A percentile compares a stretch with the other conserved stretches of the same genome.
phyloP scores from a whole-genome alignment of 257 asterid genomes.

The Plantago ovata region DNA sequence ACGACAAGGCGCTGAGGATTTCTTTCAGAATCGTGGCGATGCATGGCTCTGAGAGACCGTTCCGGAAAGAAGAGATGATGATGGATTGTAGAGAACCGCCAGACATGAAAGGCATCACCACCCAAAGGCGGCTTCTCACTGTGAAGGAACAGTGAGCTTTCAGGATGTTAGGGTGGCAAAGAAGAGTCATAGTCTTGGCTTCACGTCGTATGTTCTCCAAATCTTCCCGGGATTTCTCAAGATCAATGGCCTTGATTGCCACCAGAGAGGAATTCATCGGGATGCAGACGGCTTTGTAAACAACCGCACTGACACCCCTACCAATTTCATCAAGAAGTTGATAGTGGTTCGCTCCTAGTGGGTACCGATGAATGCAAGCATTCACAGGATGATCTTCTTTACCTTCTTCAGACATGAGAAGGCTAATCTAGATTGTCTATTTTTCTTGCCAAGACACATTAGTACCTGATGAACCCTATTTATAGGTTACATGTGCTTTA shows the following conservation, averaged over 20 bases:
- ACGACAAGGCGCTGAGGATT: slow-evolving; percentile 45
- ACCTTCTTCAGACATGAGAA: slow-evolving; percentile 25
- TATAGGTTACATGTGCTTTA: neutral
- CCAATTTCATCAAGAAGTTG: slow-evolving; percentile 48
- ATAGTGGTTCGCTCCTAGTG: slow-evolving; percentile 36
- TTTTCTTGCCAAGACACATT: neutral
- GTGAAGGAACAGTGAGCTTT: slow-evolving; percentile 78
- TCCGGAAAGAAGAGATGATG: slow-evolving; percentile 52
- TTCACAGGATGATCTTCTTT: slow-evolving; percentile 25
- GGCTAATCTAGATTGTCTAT: neutral
- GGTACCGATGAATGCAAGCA: slow-evolving; percentile 27
- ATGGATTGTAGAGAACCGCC: slow-evolving; percentile 79
- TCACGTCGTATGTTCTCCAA: slow-evolving; percentile 62
- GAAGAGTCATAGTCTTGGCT: slow-evolving; percentile 68
- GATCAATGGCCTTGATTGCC: slow-evolving; percentile 79
- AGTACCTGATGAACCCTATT: neutral
- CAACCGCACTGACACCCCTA: slow-evolving; percentile 65
- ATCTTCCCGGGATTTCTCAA: slow-evolving; percentile 53
- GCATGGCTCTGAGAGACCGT: slow-evolving; percentile 72
- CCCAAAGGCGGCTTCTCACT: slow-evolving; percentile 65
- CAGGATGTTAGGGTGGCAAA: slow-evolving; percentile 80
- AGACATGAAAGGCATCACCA: slow-evolving; percentile 91
- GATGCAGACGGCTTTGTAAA: slow-evolving; percentile 67
- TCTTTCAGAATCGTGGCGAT: slow-evolving; percentile 62
- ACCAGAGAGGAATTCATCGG: slow-evolving; percentile 51